These are phyloP conservation scores for Cyamopsis tetragonoloba DNA, from an alignment of 306 rosid genomes.

Conservation along the genomic window DNA sequence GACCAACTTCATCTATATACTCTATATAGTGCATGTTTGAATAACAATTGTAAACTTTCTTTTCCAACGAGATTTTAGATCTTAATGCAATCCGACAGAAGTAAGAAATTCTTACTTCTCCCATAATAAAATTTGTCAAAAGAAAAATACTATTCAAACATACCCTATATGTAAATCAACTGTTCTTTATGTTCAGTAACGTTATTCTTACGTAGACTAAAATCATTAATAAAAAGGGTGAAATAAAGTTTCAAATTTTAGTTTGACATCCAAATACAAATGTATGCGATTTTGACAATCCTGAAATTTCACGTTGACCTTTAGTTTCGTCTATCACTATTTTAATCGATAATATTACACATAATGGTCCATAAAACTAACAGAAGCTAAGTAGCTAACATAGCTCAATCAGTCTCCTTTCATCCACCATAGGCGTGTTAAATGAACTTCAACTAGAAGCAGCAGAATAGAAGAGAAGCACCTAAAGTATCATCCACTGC, in stretches of 20 bases:
- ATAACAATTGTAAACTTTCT: too few relatives aligned
- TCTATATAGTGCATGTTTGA: too few relatives aligned
- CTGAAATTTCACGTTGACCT: neutral
- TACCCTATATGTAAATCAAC: too few relatives aligned
- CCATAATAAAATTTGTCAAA: too few relatives aligned
- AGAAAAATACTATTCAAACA: too few relatives aligned
- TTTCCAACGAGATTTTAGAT: too few relatives aligned
- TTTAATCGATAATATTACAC: neutral
- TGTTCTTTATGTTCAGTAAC: too few relatives aligned
- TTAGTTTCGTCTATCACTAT: neutral
- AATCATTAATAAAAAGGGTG: too few relatives aligned
- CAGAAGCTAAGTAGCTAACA: neutral
- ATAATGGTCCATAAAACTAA: conserved; percentile 2
- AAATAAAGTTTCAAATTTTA: neutral
- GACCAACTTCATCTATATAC: neutral
- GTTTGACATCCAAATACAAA: neutral
- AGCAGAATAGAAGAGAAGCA: neutral
- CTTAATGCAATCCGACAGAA: too few relatives aligned
- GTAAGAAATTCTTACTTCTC: too few relatives aligned
- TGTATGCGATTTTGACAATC: neutral
- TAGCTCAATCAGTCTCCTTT: neutral
- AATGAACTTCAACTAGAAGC: neutral
- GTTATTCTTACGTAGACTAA: too few relatives aligned
- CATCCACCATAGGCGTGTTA: neutral
- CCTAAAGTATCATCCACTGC: conserved; percentile 14